Conservation (phyloP, 352 stramenopile genomes). For the Phytophthora crassamura region DNA sequence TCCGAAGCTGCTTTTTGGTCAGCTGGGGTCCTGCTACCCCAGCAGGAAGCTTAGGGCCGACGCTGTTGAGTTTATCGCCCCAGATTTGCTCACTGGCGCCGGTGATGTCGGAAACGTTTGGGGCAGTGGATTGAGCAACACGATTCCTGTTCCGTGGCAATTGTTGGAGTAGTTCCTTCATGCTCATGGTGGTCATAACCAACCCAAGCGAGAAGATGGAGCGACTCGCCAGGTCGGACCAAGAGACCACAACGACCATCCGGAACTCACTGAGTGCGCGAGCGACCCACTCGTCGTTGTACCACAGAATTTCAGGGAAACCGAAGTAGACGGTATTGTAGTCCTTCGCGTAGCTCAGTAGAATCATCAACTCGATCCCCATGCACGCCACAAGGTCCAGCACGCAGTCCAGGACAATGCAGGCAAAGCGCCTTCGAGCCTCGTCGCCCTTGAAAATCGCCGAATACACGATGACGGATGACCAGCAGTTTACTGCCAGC, state of each 20-base stretch:
- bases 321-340: slow-evolving; percentile 6
- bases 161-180: no score
- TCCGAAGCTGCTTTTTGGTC: not conserved
- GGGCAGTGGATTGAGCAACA: no score
- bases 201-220: slow-evolving; percentile 26
- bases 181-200: no score
- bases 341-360: slow-evolving; percentile 11
- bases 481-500: no score
- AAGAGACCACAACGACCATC: slow-evolving; percentile 32
- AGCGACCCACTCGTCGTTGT: slow-evolving; percentile 33
- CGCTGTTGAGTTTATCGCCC: no score
- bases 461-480: no score
- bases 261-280: slow-evolving; percentile 31
- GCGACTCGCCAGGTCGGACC: slow-evolving; percentile 23
- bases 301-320: slow-evolving; percentile 14
- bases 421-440: slow-evolving; percentile 9
- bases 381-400: slow-evolving; percentile 32
- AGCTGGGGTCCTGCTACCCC: not conserved
- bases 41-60: no score
- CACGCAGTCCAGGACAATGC: slow-evolving; percentile 16
- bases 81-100: no score
- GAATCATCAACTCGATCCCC: slow-evolving; percentile 6
- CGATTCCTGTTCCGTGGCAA: no score
- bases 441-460: slow-evolving; percentile 4
- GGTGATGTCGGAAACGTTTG: no score